These are phyloP conservation scores for Apophysomyces trapeziformis DNA, from an alignment of 371 early-diverging fungal species.

Conservation along the genomic window DNA sequence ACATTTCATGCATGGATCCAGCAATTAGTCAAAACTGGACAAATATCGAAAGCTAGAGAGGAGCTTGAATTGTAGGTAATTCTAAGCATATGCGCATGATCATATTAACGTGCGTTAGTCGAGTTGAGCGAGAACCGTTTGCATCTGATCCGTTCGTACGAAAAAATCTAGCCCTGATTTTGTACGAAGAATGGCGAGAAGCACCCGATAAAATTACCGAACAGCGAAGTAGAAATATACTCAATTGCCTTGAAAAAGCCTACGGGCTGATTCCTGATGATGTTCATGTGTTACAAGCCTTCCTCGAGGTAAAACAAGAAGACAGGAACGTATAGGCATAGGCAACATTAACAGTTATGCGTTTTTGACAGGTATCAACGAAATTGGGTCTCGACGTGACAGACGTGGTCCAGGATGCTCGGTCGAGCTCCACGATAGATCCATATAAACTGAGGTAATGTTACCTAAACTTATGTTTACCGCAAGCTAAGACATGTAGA, in stretches of 20 bases:
- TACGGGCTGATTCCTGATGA: slow-evolving; percentile 21
- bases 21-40: not conserved
- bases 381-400: not conserved
- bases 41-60: not conserved
- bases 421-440: not conserved
- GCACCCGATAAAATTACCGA: not conserved
- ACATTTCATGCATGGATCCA: slow-evolving; percentile 5
- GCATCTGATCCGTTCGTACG: not conserved
- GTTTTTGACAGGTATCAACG: not conserved
- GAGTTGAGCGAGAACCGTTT: slow-evolving; percentile 2
- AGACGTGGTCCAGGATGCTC: not conserved
- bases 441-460: not conserved
- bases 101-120: not conserved
- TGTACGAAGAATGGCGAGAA: not conserved
- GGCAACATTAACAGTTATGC: not conserved
- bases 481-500: not conserved
- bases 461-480: not conserved
- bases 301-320: not conserved
- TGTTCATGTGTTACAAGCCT: not conserved
- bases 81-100: not conserved
- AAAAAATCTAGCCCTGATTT: not conserved
- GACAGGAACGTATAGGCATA: not conserved
- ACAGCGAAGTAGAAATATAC: not conserved
- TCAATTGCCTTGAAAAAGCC: slow-evolving; percentile 26
- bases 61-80: slow-evolving; percentile 6